phyloP scores from a whole-genome alignment of 2,329 filamentous ascomycete species.

The Domatiomyces globalis region DNA sequence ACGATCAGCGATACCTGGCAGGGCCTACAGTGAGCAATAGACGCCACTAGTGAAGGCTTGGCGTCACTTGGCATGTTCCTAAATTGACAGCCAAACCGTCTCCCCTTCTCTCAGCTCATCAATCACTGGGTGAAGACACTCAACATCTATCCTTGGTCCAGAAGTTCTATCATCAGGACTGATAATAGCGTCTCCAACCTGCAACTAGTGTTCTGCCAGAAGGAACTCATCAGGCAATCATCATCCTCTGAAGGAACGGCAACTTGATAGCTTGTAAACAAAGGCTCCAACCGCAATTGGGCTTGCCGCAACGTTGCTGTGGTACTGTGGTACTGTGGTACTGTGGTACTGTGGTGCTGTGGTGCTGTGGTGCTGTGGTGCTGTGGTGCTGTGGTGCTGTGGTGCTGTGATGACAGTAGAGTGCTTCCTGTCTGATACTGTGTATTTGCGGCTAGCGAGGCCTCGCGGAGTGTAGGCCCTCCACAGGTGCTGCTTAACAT shows the following conservation, averaged over 20 bases:
- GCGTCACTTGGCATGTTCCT: no score
- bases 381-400: no score
- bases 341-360: neutral
- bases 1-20: no score
- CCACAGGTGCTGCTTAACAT: constrained; percentile 36
- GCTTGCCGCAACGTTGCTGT: neutral
- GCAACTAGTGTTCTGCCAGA: neutral
- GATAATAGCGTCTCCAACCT: neutral
- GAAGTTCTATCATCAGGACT: neutral
- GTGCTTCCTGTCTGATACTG: neutral
- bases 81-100: no score
- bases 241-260: neutral
- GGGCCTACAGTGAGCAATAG: no score
- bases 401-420: neutral
- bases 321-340: no score
- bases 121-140: neutral
- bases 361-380: no score
- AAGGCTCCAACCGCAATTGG: neutral
- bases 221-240: neutral
- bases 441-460: neutral
- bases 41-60: neutral
- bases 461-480: neutral
- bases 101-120: neutral
- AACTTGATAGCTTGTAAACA: neutral
- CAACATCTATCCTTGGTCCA: neutral